Conservation (phyloP, 2,329 filamentous ascomycete species). For the Penicillium sp. region DNA sequence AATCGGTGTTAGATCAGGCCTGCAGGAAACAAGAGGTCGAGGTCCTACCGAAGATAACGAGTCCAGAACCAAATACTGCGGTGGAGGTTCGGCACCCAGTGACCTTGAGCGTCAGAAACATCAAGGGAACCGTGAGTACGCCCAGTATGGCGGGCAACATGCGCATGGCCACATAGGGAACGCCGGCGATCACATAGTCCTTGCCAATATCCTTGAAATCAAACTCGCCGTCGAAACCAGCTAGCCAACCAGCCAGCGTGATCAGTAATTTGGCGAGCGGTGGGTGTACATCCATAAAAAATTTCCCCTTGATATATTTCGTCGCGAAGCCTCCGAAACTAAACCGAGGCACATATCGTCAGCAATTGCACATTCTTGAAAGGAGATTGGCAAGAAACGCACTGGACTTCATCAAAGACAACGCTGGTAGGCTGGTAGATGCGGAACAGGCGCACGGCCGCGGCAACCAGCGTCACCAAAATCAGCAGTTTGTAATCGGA, state of each 20-base stretch:
- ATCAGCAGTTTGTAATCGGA: conserved; percentile 79
- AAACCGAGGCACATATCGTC: conserved; percentile 12
- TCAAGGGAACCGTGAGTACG: conserved; percentile 80
- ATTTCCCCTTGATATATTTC: conserved; percentile 98
- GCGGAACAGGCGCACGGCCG: conserved; percentile 81
- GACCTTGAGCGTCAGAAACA: conserved; percentile 93
- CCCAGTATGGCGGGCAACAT: conserved; percentile 87
- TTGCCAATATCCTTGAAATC: conserved; percentile 99
- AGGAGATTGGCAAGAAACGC: conserved; percentile 45
- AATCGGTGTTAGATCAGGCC: conserved; percentile 12
- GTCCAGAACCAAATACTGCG: conserved; percentile 73
- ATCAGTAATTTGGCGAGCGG: conserved; percentile 95
- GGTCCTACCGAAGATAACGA: conserved; percentile 80
- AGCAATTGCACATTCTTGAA: conserved; percentile 3
- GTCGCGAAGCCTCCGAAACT: conserved; percentile 97
- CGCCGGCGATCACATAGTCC: conserved; percentile 90
- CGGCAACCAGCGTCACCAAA: conserved; percentile 69
- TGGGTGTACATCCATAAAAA: conserved; percentile 99
- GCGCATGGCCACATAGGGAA: conserved; percentile 97
- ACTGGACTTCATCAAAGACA: conserved; percentile 99
- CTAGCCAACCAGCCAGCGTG: conserved; percentile 88
- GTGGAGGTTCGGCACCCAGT: conserved; percentile 83
- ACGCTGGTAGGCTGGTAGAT: conserved; percentile 96
- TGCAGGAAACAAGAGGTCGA: neutral
- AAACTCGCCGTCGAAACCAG: conserved; percentile 91